Percentiles rank a stretch among this genome's conserved stretches.
phyloP scores from a whole-genome alignment of 352 stramenopile species.

The Detonula confervacea region DNA sequence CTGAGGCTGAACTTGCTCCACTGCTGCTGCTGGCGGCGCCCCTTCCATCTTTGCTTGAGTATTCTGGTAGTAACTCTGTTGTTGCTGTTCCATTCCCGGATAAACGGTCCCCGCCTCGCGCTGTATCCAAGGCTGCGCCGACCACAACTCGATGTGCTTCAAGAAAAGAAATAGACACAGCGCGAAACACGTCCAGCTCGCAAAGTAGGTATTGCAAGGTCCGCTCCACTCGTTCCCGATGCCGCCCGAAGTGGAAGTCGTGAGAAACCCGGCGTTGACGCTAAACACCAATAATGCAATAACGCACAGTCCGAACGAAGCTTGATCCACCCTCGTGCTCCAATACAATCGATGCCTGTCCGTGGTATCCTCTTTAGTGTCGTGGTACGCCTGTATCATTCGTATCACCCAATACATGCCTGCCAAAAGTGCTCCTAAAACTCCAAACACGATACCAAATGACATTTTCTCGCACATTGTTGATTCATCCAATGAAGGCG shows the following conservation, averaged over 20 bases:
- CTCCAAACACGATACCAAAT: slow-evolving; percentile 19
- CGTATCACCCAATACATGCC: background rate
- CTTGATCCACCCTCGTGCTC: slow-evolving; percentile 11
- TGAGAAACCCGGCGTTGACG: slow-evolving; percentile 23
- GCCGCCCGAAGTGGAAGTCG: background rate
- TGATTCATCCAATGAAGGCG: background rate
- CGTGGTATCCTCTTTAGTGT: background rate
- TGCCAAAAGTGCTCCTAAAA: slow-evolving; percentile 1
- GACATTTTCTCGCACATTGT: background rate
- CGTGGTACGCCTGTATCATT: background rate
- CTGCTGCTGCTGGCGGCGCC: background rate
- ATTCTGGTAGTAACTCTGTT: no score
- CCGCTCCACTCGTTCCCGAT: background rate
- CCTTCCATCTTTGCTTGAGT: no score
- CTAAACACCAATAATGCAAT: background rate
- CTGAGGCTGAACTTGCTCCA: no score
- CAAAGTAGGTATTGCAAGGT: slow-evolving; percentile 21
- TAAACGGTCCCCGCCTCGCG: no score
- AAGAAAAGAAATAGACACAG: slow-evolving; percentile 8
- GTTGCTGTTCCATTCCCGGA: no score
- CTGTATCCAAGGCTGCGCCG: slow-evolving; percentile 11
- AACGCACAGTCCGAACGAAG: background rate
- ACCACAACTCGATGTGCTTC: slow-evolving; percentile 23
- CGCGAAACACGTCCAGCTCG: slow-evolving; percentile 27
- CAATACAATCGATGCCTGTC: background rate